These are phyloP conservation scores for Coriaria nepalensis DNA, from an alignment of 306 rosid genomes.

Conservation along the genomic window DNA sequence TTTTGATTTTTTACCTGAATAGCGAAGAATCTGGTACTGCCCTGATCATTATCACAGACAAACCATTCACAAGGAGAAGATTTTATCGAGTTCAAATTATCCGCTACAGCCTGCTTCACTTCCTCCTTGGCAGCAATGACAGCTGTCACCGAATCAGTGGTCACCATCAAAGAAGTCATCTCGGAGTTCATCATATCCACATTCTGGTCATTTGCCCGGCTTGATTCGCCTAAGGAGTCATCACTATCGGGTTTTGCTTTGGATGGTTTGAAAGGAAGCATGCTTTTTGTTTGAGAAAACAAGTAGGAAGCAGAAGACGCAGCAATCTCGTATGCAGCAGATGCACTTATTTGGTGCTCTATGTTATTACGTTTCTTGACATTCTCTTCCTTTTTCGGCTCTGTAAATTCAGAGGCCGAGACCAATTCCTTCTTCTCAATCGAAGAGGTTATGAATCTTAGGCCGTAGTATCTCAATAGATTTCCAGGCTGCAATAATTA, in stretches of 20 bases:
- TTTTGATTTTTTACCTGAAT: slow-evolving; percentile 45
- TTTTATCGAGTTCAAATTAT: slow-evolving; percentile 53
- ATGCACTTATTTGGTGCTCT: slow-evolving; percentile 43
- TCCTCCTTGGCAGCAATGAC: slow-evolving; percentile 97
- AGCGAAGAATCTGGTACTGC: slow-evolving; percentile 54
- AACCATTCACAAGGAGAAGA: slow-evolving; percentile 94
- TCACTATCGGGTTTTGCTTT: slow-evolving; percentile 15
- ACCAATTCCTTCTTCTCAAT: slow-evolving; percentile 52
- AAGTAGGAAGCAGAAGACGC: slow-evolving; percentile 90
- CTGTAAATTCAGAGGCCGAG: slow-evolving; percentile 22
- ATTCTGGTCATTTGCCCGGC: slow-evolving; percentile 14
- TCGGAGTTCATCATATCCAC: slow-evolving; percentile 39
- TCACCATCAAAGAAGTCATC: slow-evolving; percentile 71
- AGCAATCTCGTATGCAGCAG: slow-evolving; percentile 61
- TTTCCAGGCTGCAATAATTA: slow-evolving; percentile 58
- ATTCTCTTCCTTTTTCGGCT: slow-evolving; percentile 24
- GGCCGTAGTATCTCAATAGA: slow-evolving; percentile 41
- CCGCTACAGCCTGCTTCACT: slow-evolving; percentile 97
- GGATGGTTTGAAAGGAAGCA: slow-evolving; percentile 65
- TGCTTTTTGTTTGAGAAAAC: slow-evolving; percentile 52
- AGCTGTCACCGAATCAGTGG: slow-evolving; percentile 81
- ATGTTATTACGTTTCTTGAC: slow-evolving; percentile 21
- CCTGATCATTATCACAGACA: slow-evolving; percentile 68
- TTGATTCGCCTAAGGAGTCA: slow-evolving; percentile 18
- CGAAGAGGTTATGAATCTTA: slow-evolving; percentile 62